Evolutionary conservation across 75 land plant genomes (phyloP), one percentile per base, ranked within the genome.

Genomic region (Chamaecyparis obtusa): DNA sequence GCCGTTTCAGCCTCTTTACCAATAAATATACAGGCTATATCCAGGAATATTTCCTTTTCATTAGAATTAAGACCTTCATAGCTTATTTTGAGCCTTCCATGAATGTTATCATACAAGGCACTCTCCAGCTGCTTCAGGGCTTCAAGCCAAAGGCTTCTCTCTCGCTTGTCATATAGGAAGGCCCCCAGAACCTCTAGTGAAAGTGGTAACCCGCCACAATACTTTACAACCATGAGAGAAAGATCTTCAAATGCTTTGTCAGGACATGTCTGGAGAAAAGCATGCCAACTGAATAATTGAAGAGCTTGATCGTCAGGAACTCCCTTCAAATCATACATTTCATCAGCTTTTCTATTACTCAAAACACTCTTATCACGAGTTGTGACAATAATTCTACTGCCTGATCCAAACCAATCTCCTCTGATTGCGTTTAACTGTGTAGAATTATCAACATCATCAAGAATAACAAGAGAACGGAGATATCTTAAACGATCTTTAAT

Each of bases 21-120:
- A 35, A 88, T 86, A 24, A 88, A 33, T 32, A 86, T 71, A 51
- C 88, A 88, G 19, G 88, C 88, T 27, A 86, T 39, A 57, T 88
- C 87, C 24, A 77, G 83, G 57, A 88, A 88, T 86, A 86, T 88
- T 19, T 74, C 35, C 32, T 48, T 88, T 33, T 86, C 88, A 0
- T 41, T 87, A 15, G 83, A 17, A n/a, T 75, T 48, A 86, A 88
- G 89, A 39, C 72, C 87, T 1, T 88, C 35, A 64, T 86, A 88
- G 36, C 88, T 86, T n/a, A 88, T 48, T 17, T 72, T 78, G 6
- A 88, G 83, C 84, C 77, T 86, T 85, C 48, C 86, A 9, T 39
- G 86, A 43, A 46, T 32, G 33, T 30, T 54, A n/a, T 43, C 55
- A 51, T 17, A 84, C 43, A 32, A 32, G 49, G 57, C 57, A 33